Conservation (phyloP, 306 rosid species). For the Lathyrus aphaca region DNA sequence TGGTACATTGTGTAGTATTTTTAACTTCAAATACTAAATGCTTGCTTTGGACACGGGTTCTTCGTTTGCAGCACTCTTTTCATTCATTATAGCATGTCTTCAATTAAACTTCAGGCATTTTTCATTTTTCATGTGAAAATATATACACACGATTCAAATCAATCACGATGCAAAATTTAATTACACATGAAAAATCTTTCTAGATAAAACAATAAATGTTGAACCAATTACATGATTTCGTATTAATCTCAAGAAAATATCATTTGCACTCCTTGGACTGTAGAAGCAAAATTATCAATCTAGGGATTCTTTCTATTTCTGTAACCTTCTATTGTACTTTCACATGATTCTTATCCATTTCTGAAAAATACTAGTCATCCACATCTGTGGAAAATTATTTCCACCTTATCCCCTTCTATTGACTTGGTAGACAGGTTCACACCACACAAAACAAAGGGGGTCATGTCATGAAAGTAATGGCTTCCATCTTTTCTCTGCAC, state of each 20-base stretch:
- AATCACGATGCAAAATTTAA: background rate
- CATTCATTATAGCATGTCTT: background rate
- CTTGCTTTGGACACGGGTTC: slow-evolving; percentile 15
- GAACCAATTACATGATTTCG: background rate
- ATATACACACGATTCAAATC: background rate
- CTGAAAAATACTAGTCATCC: too few relatives aligned
- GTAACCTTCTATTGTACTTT: too few relatives aligned
- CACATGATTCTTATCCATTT: too few relatives aligned
- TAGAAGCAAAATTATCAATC: too few relatives aligned
- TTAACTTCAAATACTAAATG: slow-evolving; percentile 9
- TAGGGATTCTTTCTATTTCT: too few relatives aligned
- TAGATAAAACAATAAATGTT: background rate
- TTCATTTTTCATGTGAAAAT: background rate
- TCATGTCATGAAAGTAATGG: background rate
- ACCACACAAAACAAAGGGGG: background rate
- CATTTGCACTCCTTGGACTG: background rate
- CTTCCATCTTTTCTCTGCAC: background rate
- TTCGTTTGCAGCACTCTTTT: background rate
- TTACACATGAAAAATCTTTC: background rate
- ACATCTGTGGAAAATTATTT: background rate
- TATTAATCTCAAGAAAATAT: background rate
- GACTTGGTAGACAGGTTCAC: background rate
- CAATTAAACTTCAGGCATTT: background rate
- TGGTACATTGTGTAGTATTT: slow-evolving; percentile 28
- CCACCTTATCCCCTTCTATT: background rate